Evolutionary conservation across 305 asterid genomes (phyloP), one percentile per base, ranked within the genome.

Genomic region (Fraxinus nigra): DNA sequence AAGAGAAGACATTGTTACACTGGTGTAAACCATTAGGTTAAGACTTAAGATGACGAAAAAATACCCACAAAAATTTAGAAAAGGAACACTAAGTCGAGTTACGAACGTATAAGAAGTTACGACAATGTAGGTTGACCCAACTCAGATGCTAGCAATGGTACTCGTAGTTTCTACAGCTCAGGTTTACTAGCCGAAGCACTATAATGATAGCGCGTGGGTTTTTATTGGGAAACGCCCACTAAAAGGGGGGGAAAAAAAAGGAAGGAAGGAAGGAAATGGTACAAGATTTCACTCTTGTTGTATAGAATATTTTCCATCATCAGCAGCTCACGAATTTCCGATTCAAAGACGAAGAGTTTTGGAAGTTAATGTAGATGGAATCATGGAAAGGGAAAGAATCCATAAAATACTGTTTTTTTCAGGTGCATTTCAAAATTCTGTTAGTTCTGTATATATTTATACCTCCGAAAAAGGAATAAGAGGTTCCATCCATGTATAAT

Each of bases 371-470:
- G 76, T 73, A 81, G 32, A 33, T 33, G 70, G 26, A 24, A 24
- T 24, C 26, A 24, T 24, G 26, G 70, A 20, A 76, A 30, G 9
- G 22, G 14, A 63, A 20, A 10, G 75, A 14, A 65, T 65, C 34
- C 34, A 5, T 14, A 11, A 65, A 65, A 65, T 26, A 65, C 35
- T 0, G 6, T 9, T 59, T 14, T 75, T 67, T 24, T 24, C 35
- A 10, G 37, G 37, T 70, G 32, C 63, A 87, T 63, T 82, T 74
- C 72, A 81, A 78, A 78, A 24, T 48, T 81, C 79, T 40, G 85
- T 54, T 72, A 78, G 54, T 51, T 72, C 76, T 82, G 70, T 65
- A 78, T 78, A 87, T 69, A 69, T 78, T 67, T 73, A 80, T 80
- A 85, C 51, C 46, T 46, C 24, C 5, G 40, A 65, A 78, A 78